These are phyloP conservation scores for Penicillium waksmanii DNA, from an alignment of 495 filamentous ascomycete genomes.

Conservation along the genomic window DNA sequence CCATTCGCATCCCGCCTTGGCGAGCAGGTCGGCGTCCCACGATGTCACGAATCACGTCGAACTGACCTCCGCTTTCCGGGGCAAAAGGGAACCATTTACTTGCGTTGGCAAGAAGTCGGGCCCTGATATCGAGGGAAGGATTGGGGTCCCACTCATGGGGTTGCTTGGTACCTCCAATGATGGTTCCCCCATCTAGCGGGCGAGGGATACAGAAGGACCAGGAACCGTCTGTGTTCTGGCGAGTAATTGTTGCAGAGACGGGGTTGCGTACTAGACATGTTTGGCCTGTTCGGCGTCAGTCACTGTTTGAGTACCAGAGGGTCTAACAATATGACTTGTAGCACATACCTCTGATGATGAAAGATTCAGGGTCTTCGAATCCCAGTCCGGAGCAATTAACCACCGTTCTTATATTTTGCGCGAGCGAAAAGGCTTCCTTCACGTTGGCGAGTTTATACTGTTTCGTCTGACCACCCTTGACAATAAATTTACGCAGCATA, in stretches of 20 bases:
- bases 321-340: not conserved
- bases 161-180: slow-evolving; percentile 68
- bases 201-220: slow-evolving; percentile 67
- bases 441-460: slow-evolving; percentile 46
- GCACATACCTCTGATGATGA: slow-evolving; percentile 56
- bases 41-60: slow-evolving; percentile 51
- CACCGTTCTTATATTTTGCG: slow-evolving; percentile 46
- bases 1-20: slow-evolving; percentile 48
- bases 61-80: slow-evolving; percentile 39
- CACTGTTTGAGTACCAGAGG: not conserved
- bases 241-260: slow-evolving; percentile 57
- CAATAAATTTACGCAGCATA: slow-evolving; percentile 55
- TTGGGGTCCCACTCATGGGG: slow-evolving; percentile 57
- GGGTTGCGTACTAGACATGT: slow-evolving; percentile 52
- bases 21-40: slow-evolving; percentile 49
- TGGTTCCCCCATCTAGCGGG: slow-evolving; percentile 60
- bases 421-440: slow-evolving; percentile 53
- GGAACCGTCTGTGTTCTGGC: slow-evolving; percentile 59
- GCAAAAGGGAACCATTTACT: slow-evolving; percentile 49
- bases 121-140: slow-evolving; percentile 49
- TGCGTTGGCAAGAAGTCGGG: slow-evolving; percentile 49
- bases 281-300: slow-evolving; percentile 32
- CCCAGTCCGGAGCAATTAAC: slow-evolving; percentile 64
- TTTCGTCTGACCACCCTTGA: slow-evolving; percentile 52
- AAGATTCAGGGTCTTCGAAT: slow-evolving; percentile 54